phyloP scores from a whole-genome alignment of 768 basidiomycete genomes.

The Kwoniella newhampshirensis region DNA sequence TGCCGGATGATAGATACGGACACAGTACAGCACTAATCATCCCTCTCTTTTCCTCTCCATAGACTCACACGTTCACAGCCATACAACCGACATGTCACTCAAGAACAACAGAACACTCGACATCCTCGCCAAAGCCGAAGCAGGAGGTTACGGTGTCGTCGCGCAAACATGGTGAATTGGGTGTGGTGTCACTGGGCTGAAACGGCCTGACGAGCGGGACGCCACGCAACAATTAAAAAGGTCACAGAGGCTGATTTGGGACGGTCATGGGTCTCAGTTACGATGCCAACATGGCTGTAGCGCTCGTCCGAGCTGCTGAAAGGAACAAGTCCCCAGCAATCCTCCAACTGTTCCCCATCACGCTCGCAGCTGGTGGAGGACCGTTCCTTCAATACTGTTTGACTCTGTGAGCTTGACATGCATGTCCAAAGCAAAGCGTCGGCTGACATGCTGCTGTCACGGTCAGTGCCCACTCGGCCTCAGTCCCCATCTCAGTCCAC shows the following conservation, averaged over 20 bases:
- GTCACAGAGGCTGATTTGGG: conserved; percentile 1
- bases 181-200: background rate
- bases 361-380: conserved; percentile 44
- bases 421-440: too few species aligned
- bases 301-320: conserved; percentile 53
- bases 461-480: conserved; percentile 50
- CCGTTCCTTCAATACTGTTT: conserved; percentile 49
- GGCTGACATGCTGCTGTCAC: background rate
- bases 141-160: conserved; percentile 50
- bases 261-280: conserved; percentile 26
- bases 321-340: conserved; percentile 50
- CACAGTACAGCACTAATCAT: too few species aligned
- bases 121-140: conserved; percentile 51
- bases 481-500: conserved; percentile 53
- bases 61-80: background rate
- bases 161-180: conserved; percentile 37
- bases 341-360: conserved; percentile 53
- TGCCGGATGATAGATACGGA: too few species aligned
- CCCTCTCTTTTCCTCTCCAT: too few species aligned
- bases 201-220: too few species aligned
- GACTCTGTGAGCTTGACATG: conserved; percentile 30
- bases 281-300: conserved; percentile 47
- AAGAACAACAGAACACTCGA: conserved; percentile 48
- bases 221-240: too few species aligned
- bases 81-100: conserved; percentile 21